Conservation (phyloP, 192 early-diverging fungal species). For the Coemansia aciculifera region DNA sequence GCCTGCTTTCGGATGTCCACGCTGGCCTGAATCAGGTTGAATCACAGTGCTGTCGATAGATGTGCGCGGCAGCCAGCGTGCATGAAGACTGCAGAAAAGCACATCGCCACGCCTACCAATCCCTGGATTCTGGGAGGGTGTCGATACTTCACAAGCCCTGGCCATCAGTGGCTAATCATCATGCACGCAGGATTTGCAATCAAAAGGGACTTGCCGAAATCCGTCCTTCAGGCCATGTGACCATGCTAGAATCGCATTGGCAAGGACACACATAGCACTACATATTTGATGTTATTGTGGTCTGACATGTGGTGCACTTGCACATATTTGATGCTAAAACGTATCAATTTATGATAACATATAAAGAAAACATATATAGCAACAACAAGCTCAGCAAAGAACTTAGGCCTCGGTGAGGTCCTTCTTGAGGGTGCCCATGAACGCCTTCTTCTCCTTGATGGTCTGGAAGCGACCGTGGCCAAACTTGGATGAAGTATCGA, state of each 20-base stretch:
- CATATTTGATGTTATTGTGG: not conserved
- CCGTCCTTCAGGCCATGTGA: not conserved
- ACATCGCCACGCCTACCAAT: constrained; percentile 2
- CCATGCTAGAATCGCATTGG: not conserved
- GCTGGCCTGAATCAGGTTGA: not conserved
- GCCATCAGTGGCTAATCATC: not conserved
- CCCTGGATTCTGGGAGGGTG: not conserved
- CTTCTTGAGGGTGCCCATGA: constrained; percentile 92
- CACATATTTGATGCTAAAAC: no score
- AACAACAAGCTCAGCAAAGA: not conserved
- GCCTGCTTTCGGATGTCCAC: not conserved
- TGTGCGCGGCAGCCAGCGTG: not conserved
- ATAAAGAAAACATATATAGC: not conserved
- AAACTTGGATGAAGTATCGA: constrained; percentile 99
- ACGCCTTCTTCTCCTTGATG: constrained; percentile 89
- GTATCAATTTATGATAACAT: not conserved
- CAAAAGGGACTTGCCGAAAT: not conserved
- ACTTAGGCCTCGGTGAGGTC: constrained; percentile 53
- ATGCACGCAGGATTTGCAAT: not conserved
- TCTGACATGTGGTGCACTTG: no score
- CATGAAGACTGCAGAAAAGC: not conserved
- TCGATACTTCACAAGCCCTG: no score
- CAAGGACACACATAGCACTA: not conserved
- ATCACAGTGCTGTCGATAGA: no score
- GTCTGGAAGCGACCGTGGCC: constrained; percentile 99